These are phyloP conservation scores for Evernia prunastri DNA, from an alignment of 495 filamentous ascomycete species.

Conservation along the genomic window DNA sequence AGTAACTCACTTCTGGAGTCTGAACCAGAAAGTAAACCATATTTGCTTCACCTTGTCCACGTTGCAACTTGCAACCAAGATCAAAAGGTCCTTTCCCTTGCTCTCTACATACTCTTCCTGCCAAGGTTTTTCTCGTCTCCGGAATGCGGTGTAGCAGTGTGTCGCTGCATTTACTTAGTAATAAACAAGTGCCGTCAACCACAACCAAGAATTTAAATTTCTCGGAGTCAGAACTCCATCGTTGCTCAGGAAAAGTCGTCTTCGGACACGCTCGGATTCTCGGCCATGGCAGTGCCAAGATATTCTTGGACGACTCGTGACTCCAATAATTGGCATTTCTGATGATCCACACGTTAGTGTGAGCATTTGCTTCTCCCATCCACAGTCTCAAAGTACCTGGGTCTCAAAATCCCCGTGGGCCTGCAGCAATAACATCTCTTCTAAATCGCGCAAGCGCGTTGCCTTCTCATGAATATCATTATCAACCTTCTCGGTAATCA, in stretches of 20 bases:
- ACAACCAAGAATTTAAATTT: too few species aligned
- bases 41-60: background rate
- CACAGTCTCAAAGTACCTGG: conserved; percentile 46
- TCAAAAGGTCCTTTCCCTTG: background rate
- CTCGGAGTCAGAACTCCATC: too few species aligned
- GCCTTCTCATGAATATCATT: conserved; percentile 35
- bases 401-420: conserved; percentile 49
- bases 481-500: conserved; percentile 29
- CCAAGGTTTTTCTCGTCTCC: background rate
- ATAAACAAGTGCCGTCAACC: background rate
- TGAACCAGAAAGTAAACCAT: too few species aligned
- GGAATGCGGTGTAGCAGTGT: background rate
- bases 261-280: conserved; percentile 24
- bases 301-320: conserved; percentile 41
- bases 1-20: too few species aligned
- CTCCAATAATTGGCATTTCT: conserved; percentile 41
- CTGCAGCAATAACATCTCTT: conserved; percentile 50
- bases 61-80: too few species aligned
- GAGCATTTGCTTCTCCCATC: conserved; percentile 1
- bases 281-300: conserved; percentile 27
- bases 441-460: conserved; percentile 49
- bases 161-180: background rate
- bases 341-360: conserved; percentile 21
- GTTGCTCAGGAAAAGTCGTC: conserved; percentile 46
- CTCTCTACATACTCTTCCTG: background rate